Base-by-base conservation (phyloP, 2,329 filamentous ascomycete genomes). In the Nakataea oryzae region DNA sequence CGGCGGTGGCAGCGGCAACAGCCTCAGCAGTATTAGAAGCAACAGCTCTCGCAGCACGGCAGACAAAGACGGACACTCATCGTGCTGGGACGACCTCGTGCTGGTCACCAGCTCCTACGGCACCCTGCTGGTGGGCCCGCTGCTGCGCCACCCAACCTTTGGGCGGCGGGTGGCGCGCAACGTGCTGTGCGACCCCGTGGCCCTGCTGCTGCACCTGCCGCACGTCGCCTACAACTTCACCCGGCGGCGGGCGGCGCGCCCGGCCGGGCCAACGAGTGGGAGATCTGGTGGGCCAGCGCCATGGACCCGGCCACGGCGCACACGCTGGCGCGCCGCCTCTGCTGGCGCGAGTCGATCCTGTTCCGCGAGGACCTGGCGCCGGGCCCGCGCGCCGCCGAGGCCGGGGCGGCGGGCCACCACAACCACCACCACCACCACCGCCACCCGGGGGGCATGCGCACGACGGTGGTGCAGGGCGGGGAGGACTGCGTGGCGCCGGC, bases 221-320 rank as follows among this genome's bases (percentile, higher is more conserved):
- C 79, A 88, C 64, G 85, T 90, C 34, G 86, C 86, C 13, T 89
- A 85, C 76, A 91, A 90, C 72, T 90, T 90, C 69, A 86, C 82
- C 13, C 75, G 79, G 64, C 74, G 81, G n/a, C n/a, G n/a, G n/a
- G n/a, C n/a, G n/a, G n/a, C n/a, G n/a, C n/a, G n/a, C n/a, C n/a
- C n/a, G n/a, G n/a, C n/a, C n/a, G n/a, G n/a, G n/a, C n/a, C 26
- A 88, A 87, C 65, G 86, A 91, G 71, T 86, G 83, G 75, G 81
- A 87, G 69, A 74, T 91, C 17, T 87, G 84, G 78, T 90, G 88
- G 67, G n/a, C n/a, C n/a, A 89, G 89, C 70, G 87, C 84, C 5
- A 58, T 58, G 57, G 88, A 91, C 66, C 82, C 85, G 41, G 85
- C 85, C 3, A 84, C 89, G 2, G 82, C 87, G 8, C 80, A 87